These are phyloP conservation scores for Afroboletus lepidellus DNA, from an alignment of 1,284 basidiomycete species.

Conservation along the genomic window DNA sequence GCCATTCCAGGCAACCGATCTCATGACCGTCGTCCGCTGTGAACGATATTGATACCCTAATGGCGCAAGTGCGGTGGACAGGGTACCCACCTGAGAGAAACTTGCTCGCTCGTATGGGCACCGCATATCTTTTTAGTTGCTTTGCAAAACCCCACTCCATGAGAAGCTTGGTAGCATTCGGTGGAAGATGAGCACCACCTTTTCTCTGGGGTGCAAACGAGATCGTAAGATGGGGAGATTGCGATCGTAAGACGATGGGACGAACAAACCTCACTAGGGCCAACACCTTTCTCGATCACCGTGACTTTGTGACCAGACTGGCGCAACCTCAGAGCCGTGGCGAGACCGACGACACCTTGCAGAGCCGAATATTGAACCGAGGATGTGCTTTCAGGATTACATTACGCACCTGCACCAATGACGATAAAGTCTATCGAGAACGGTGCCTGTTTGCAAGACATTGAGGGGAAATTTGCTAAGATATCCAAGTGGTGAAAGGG, in stretches of 20 bases:
- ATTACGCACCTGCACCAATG: slow-evolving; percentile 44
- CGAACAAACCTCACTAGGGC: slow-evolving; percentile 25
- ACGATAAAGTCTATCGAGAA: slow-evolving; percentile 45
- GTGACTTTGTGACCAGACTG: slow-evolving; percentile 50
- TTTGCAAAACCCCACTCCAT: slow-evolving; percentile 49
- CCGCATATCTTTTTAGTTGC: slow-evolving; percentile 36
- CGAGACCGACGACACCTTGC: slow-evolving; percentile 46
- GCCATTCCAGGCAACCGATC: slow-evolving; percentile 50
- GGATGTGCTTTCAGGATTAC: background rate
- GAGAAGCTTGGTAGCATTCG: slow-evolving; percentile 53
- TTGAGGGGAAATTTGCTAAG: slow-evolving; percentile 1
- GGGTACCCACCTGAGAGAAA: slow-evolving; percentile 28
- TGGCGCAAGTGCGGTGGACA: background rate
- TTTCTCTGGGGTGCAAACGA: slow-evolving; percentile 22
- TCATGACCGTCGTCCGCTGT: slow-evolving; percentile 46
- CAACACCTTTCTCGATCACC: slow-evolving; percentile 43
- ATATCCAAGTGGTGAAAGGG: background rate
- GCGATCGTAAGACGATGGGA: background rate
- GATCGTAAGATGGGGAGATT: background rate
- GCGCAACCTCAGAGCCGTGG: slow-evolving; percentile 48
- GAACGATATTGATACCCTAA: background rate
- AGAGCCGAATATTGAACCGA: background rate
- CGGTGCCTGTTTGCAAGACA: slow-evolving; percentile 26
- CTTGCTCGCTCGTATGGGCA: slow-evolving; percentile 26
- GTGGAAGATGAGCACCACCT: slow-evolving; percentile 49